Conservation (phyloP, 257 asterid species). For the Capsicum baccatum region DNA sequence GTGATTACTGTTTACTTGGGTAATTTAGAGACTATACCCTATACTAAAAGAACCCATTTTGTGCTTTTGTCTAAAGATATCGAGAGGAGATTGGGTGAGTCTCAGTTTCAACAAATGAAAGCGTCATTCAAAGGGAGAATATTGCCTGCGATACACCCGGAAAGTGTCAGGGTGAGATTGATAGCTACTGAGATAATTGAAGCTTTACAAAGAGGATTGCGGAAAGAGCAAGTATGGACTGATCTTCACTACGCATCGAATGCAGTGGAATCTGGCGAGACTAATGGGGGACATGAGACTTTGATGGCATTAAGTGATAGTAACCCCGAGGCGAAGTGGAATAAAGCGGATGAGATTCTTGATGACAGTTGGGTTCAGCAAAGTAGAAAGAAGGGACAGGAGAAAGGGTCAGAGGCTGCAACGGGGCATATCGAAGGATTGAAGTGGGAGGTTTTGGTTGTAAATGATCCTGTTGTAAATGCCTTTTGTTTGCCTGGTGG, state of each 20-base stretch:
- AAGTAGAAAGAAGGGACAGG: constrained; percentile 74
- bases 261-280: constrained; percentile 34
- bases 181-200: constrained; percentile 73
- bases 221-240: constrained; percentile 77
- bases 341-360: constrained; percentile 78
- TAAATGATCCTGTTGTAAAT: constrained; percentile 70
- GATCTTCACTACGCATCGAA: constrained; percentile 65
- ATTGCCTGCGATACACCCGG: constrained; percentile 89
- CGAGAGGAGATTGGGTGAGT: constrained; percentile 72
- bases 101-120: constrained; percentile 58
- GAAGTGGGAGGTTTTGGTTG: constrained; percentile 92
- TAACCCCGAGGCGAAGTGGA: constrained; percentile 61
- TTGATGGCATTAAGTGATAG: constrained; percentile 46
- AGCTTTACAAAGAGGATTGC: constrained; percentile 81
- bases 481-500: constrained; percentile 96
- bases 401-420: constrained; percentile 55
- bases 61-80: constrained; percentile 67
- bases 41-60: constrained; percentile 82
- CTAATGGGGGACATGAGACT: constrained; percentile 42
- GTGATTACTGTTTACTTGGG: constrained; percentile 72
- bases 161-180: constrained; percentile 71
- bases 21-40: constrained; percentile 82
- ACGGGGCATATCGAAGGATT: constrained; percentile 77
- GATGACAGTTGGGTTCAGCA: constrained; percentile 85
- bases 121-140: constrained; percentile 64